phyloP scores from a whole-genome alignment of 1,139 yeast species.

The Saccharomyces hybrid region DNA sequence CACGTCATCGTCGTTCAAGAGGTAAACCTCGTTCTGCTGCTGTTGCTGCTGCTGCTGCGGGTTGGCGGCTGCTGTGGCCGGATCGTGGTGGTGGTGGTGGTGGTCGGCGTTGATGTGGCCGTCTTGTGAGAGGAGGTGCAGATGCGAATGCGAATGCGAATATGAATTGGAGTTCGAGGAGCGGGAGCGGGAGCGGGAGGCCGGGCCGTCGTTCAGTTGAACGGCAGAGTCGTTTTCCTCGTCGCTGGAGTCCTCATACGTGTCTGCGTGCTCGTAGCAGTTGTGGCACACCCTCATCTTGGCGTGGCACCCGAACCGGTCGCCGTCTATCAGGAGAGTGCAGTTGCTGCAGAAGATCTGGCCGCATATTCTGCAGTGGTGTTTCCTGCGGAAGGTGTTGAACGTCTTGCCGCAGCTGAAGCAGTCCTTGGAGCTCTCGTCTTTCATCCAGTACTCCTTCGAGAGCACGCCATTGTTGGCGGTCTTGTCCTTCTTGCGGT shows the following conservation, averaged over 20 bases:
- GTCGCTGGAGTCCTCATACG: constrained; percentile 64
- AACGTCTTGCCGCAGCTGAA: constrained; percentile 68
- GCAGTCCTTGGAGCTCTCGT: constrained; percentile 76
- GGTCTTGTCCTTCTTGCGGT: constrained; percentile 33
- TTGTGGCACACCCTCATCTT: constrained; percentile 72
- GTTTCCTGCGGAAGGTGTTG: constrained; percentile 76
- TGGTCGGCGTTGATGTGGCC: not conserved
- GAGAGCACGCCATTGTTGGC: constrained; percentile 38
- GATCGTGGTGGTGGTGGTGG: not conserved
- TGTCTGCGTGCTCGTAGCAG: constrained; percentile 56
- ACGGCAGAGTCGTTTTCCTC: constrained; percentile 33
- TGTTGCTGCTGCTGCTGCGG: constrained; percentile 4
- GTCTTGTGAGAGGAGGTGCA: not conserved
- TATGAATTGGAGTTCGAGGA: not conserved
- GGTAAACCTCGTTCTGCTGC: constrained; percentile 12
- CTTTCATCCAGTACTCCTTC: constrained; percentile 85
- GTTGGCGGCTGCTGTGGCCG: not conserved
- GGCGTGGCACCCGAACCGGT: constrained; percentile 60
- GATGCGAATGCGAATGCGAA: not conserved
- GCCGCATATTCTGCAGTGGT: constrained; percentile 93
- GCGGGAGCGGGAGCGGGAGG: not conserved
- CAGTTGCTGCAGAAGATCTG: constrained; percentile 91
- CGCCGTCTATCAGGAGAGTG: constrained; percentile 69
- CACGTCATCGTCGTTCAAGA: constrained; percentile 26
- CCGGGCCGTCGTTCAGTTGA: not conserved